Evolutionary conservation across 169 alveolate species (phyloP), one percentile per base, ranked within the genome.

Genomic region (Plasmodium yoelii): DNA sequence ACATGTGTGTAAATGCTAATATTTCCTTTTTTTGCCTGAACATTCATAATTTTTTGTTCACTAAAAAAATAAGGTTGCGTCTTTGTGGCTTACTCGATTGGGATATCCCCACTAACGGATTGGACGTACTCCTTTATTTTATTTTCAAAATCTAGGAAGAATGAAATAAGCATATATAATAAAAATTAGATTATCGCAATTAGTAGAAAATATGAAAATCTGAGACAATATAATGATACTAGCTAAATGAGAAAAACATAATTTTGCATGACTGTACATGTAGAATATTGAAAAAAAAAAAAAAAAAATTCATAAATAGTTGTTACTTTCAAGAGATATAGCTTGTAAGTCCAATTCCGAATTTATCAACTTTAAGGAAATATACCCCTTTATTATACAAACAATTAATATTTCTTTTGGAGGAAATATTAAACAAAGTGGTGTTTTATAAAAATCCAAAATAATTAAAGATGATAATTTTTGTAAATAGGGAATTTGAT

Each of bases 341-440:
- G 47, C 5, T 4, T 12, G 26, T 10, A 63, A 19, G 42, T 75
- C 51, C 15, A 75, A 22, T 44, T 75, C 44, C 5, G 28, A 15
- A 39, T 57, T 44, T n/a, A 75, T 24, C 13, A 65, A 47, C 70
- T 75, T 75, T 10, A 75, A 15, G 5, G 88, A 75, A 26, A 63
- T 75, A 44, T 61, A 75, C 5, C 75, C 71, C 1, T 56, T 49
- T 55, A 75, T 22, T 12, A 75, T 60, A 55, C 67, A 75, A n/a
- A 74, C 47, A 28, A 75, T 53, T 57, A 75, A 28, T 7, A 75
- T 75, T 67, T 75, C 88, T 24, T 75, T 75, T 2, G 88, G 42
- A n/a, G 71, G 46, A 68, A 75, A 75, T 39, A 75, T 55, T 39
- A 75, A 26, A 9, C 88, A 75, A 5, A 75, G 65, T 1, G 88